These are phyloP conservation scores for Prunus yedoensis DNA, from an alignment of 331 rosid species.

Conservation along the genomic window DNA sequence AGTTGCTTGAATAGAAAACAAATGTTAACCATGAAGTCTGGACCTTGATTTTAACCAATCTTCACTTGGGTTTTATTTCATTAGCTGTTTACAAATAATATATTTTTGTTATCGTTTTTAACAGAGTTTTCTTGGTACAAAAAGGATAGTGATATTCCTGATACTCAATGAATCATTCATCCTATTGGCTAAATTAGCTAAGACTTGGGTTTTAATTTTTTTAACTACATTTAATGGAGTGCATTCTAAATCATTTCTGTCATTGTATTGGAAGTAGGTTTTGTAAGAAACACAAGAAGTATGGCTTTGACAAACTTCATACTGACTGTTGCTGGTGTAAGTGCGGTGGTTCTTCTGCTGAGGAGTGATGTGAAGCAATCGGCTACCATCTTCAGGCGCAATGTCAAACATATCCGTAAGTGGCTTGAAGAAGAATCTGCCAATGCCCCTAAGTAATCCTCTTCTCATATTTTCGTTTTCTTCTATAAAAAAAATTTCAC, in stretches of 20 bases:
- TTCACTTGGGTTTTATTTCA: neutral
- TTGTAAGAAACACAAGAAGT: slow-evolving; percentile 3
- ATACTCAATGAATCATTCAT: neutral
- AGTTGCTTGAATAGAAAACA: neutral
- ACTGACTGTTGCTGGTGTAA: slow-evolving; percentile 85
- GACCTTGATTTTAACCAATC: neutral
- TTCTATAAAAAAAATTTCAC: neutral
- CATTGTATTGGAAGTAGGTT: neutral
- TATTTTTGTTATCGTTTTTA: neutral
- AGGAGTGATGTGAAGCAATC: slow-evolving; percentile 87
- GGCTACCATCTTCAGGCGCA: slow-evolving; percentile 64
- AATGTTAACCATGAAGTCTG: neutral
- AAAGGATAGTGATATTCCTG: neutral
- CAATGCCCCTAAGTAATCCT: slow-evolving; percentile 53
- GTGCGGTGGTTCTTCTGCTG: slow-evolving; percentile 74
- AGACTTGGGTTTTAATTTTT: neutral
- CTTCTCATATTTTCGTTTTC: neutral
- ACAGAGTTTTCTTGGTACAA: neutral
- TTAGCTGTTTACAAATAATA: neutral
- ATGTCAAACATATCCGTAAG: slow-evolving; percentile 76
- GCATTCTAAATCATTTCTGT: neutral
- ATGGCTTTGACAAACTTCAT: slow-evolving; percentile 91
- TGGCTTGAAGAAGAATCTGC: slow-evolving; percentile 95
- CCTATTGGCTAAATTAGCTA: neutral
- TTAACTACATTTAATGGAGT: neutral